These are phyloP conservation scores for Aspergillaceae sp. DNA, from an alignment of 2,329 filamentous ascomycete species.

Conservation along the genomic window DNA sequence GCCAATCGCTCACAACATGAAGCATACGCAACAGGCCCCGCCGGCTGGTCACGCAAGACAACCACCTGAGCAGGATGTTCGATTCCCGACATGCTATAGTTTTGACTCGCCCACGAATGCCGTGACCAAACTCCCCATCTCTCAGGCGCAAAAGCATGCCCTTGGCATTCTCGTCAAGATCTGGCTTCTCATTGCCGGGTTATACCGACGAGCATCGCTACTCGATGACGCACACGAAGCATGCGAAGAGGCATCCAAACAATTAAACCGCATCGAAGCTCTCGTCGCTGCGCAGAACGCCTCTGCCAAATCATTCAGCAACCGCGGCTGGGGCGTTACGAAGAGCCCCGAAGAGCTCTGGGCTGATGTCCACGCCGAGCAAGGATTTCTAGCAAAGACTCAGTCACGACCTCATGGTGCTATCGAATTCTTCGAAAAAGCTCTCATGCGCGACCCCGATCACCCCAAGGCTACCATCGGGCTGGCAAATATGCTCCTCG, in stretches of 20 bases:
- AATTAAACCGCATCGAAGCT: slow-evolving; percentile 62
- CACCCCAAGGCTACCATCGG: slow-evolving; percentile 74
- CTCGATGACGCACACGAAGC: slow-evolving; percentile 72
- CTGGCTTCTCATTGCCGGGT: slow-evolving; percentile 81
- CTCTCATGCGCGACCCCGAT: slow-evolving; percentile 68
- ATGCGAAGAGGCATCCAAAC: slow-evolving; percentile 68
- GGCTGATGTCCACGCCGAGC: slow-evolving; percentile 75
- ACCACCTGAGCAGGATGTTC: slow-evolving; percentile 34
- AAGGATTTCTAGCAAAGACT: slow-evolving; percentile 58
- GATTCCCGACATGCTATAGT: slow-evolving; percentile 27
- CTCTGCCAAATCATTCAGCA: slow-evolving; percentile 53
- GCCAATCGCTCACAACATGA: slow-evolving; percentile 30
- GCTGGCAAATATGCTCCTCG: slow-evolving; percentile 74
- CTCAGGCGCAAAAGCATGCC: slow-evolving; percentile 48
- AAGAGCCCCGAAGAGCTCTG: slow-evolving; percentile 77
- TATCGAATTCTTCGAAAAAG: slow-evolving; percentile 69
- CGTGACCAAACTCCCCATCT: slow-evolving; percentile 42
- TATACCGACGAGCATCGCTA: slow-evolving; percentile 76
- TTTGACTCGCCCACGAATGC: slow-evolving; percentile 34
- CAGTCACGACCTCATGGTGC: slow-evolving; percentile 59
- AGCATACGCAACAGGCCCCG: slow-evolving; percentile 23
- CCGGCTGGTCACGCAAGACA: slow-evolving; percentile 35
- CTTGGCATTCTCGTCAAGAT: slow-evolving; percentile 61
- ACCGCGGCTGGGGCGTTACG: slow-evolving; percentile 66
- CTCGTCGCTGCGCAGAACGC: slow-evolving; percentile 56